Percentiles rank a stretch among this genome's conserved stretches.
Evolutionary conservation across 1,284 basidiomycete species (phyloP).

Genomic region (Leccinum pseudoinsigne): DNA sequence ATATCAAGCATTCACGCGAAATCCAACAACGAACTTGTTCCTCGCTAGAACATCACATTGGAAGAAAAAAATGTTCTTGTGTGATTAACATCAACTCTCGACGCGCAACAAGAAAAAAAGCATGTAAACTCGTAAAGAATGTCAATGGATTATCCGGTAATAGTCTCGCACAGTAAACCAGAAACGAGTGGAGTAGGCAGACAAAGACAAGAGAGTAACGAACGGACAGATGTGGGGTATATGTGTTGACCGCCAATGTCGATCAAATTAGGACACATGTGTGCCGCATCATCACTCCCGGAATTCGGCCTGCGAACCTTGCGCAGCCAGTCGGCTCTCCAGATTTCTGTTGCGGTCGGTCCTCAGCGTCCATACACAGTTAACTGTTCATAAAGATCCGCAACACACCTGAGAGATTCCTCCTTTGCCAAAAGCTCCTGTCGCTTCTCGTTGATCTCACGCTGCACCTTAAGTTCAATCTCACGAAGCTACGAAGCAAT

Average conservation of each 20-base stretch:
- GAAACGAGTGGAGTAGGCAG: conserved; percentile 31
- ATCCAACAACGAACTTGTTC: conserved; percentile 7
- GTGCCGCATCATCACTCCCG: conserved; percentile 42
- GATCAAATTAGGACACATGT: conserved; percentile 22
- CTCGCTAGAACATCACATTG: conserved; percentile 4
- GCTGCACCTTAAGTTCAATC: conserved; percentile 97
- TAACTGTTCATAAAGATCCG: not conserved
- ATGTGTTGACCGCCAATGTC: conserved; percentile 29
- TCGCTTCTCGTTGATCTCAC: conserved; percentile 98
- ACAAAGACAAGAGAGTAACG: conserved; percentile 36
- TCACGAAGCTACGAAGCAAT: conserved; percentile 74
- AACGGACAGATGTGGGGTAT: conserved; percentile 36
- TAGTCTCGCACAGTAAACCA: conserved; percentile 36
- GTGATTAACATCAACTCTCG: conserved; percentile 26
- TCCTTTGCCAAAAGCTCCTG: conserved; percentile 96
- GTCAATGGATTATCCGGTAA: conserved; percentile 39
- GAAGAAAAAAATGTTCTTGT: conserved; percentile 10
- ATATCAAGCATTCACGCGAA: conserved; percentile 17
- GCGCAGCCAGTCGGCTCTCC: conserved; percentile 87
- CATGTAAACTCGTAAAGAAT: conserved; percentile 33
- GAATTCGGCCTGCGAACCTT: conserved; percentile 71
- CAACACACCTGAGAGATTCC: conserved; percentile 75
- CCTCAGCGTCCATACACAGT: conserved; percentile 3
- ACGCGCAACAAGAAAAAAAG: conserved; percentile 27
- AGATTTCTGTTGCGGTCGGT: conserved; percentile 59